phyloP scores from a whole-genome alignment of 2,329 filamentous ascomycete species.

The Leptographium radiaticola region DNA sequence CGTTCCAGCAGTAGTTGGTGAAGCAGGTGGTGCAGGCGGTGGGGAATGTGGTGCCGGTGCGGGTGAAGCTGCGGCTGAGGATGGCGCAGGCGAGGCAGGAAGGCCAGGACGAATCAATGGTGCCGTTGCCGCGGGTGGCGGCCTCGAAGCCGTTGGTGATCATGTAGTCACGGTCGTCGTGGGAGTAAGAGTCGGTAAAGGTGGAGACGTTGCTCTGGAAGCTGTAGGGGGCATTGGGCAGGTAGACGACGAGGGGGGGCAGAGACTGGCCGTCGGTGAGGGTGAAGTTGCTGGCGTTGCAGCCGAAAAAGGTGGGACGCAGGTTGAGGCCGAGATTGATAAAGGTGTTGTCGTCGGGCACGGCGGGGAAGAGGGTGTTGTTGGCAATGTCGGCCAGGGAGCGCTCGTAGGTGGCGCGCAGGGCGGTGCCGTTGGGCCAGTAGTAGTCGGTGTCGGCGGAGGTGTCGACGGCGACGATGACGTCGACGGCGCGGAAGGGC shows the following conservation, averaged over 20 bases:
- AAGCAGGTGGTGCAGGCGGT: conserved; percentile 67
- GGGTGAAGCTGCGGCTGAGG: conserved; percentile 59
- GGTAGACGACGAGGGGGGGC: conserved; percentile 39
- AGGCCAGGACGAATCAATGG: conserved; percentile 61
- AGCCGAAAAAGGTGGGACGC: conserved; percentile 51
- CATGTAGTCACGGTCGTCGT: conserved; percentile 58
- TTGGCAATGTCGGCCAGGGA: conserved; percentile 33
- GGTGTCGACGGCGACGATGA: conserved; percentile 53
- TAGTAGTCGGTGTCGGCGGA: conserved; percentile 43
- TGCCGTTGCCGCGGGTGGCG: conserved; percentile 72
- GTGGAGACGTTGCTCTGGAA: conserved; percentile 69
- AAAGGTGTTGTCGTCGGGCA: conserved; percentile 44
- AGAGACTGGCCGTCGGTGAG: conserved; percentile 7
- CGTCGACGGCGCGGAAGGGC: conserved; percentile 38
- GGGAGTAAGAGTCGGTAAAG: conserved; percentile 52
- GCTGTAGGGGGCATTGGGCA: conserved; percentile 76
- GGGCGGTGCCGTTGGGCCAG: conserved; percentile 49
- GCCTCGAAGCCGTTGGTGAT: conserved; percentile 79
- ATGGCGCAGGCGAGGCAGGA: conserved; percentile 82
- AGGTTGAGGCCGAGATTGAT: conserved; percentile 44
- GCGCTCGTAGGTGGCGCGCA: conserved; percentile 44
- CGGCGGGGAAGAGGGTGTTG: conserved; percentile 42
- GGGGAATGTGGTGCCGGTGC: conserved; percentile 57
- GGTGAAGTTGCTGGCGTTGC: conserved; percentile 26
- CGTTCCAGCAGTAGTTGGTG: conserved; percentile 81